phyloP scores from a whole-genome alignment of 2,329 filamentous ascomycete species.

The Exophiala phaeomuriformis region DNA sequence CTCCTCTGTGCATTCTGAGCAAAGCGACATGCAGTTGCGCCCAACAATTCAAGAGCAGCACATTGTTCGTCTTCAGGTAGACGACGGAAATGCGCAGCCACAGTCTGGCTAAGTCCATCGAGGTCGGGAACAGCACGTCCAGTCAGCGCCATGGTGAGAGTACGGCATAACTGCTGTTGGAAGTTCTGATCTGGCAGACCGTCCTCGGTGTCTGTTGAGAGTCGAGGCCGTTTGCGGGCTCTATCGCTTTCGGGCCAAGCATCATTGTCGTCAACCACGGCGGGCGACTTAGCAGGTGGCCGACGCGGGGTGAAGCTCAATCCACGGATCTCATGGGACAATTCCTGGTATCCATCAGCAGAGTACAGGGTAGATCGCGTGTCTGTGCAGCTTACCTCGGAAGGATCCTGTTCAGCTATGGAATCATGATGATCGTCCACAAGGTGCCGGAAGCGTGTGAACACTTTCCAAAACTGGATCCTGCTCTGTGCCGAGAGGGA shows the following conservation, averaged over 20 bases:
- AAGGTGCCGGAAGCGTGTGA: constrained; percentile 6
- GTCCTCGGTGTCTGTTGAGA: constrained; percentile 33
- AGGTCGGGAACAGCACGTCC: constrained; percentile 32
- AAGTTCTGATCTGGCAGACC: not conserved
- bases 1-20: constrained; percentile 4
- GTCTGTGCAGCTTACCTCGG: constrained; percentile 6
- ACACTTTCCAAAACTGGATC: constrained; percentile 14
- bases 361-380: not conserved
- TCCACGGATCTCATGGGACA: constrained; percentile 10
- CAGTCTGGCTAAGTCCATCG: constrained; percentile 37
- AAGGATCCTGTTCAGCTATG: not conserved
- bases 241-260: constrained; percentile 25
- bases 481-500: constrained; percentile 5
- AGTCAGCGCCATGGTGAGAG: constrained; percentile 33
- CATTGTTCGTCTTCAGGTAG: constrained; percentile 47
- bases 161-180: constrained; percentile 31
- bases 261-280: constrained; percentile 4
- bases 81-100: constrained; percentile 40
- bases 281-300: not conserved
- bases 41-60: constrained; percentile 49
- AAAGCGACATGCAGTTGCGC: constrained; percentile 50
- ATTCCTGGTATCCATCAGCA: constrained; percentile 5
- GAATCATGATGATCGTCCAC: constrained; percentile 8
- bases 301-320: constrained; percentile 3
- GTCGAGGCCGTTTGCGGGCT: constrained; percentile 33